Evolutionary conservation across 345 rosid species (phyloP).

Genomic region (Cardamine resedifolia): DNA sequence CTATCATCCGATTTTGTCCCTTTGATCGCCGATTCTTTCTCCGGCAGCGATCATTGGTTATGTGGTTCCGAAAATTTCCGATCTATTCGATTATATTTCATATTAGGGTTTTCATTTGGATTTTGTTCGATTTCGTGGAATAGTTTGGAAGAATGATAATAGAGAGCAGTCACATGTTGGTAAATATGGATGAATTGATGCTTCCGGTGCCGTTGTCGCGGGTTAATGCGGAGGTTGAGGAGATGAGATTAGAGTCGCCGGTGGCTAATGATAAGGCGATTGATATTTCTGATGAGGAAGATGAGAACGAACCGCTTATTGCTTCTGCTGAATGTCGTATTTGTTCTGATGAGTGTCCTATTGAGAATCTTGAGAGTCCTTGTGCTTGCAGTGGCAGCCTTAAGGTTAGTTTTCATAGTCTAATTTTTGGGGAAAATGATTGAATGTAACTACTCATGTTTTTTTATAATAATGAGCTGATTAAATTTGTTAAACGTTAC

Average conservation of each 20-base stretch:
- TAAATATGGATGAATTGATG: slow-evolving; percentile 58
- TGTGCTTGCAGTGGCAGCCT: slow-evolving; percentile 90
- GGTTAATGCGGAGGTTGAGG: slow-evolving; percentile 35
- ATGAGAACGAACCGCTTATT: slow-evolving; percentile 65
- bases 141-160: slow-evolving; percentile 8
- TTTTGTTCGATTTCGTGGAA: slow-evolving; percentile 9
- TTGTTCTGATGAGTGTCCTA: slow-evolving; percentile 86
- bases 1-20: not conserved
- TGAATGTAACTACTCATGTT: not conserved
- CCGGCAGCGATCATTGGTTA: not conserved
- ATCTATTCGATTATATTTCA: slow-evolving; percentile 6
- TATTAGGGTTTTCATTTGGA: slow-evolving; percentile 10
- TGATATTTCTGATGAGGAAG: slow-evolving; percentile 31
- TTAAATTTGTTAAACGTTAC: not conserved
- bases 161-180: slow-evolving; percentile 60
- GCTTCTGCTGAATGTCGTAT: slow-evolving; percentile 80
- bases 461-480: not conserved
- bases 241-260: slow-evolving; percentile 19
- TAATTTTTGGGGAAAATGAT: not conserved
- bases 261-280: slow-evolving; percentile 31
- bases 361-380: slow-evolving; percentile 72
- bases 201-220: slow-evolving; percentile 37
- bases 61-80: not conserved
- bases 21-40: not conserved
- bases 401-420: slow-evolving; percentile 48